Evolutionary conservation across 2,329 filamentous ascomycete species (phyloP).

Genomic region (Ophiostoma piceae): DNA sequence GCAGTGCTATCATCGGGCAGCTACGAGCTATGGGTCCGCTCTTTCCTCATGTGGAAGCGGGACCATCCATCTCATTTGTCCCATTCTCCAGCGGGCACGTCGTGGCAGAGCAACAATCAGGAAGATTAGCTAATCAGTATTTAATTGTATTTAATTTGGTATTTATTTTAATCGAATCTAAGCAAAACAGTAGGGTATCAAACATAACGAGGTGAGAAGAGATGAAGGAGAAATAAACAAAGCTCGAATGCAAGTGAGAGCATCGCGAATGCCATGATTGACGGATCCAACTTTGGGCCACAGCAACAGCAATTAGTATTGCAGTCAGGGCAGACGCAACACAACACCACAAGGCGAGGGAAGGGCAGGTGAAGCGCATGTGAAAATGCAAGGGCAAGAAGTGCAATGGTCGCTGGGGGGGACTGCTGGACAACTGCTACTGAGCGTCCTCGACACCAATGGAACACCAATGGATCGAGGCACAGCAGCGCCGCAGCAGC

Average conservation of each 20-base stretch:
- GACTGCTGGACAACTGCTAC: background rate
- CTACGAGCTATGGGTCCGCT: background rate
- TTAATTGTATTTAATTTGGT: background rate
- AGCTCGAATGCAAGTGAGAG: background rate
- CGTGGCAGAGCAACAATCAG: background rate
- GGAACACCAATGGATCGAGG: background rate
- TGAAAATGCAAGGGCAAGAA: background rate
- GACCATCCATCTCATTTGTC: background rate
- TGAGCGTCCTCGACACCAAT: conserved; percentile 9
- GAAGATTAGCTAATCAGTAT: background rate
- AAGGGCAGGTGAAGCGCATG: background rate
- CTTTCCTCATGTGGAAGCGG: conserved; percentile 13
- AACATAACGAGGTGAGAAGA: background rate
- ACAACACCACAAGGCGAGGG: background rate
- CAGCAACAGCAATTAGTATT: background rate
- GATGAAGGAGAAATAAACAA: background rate
- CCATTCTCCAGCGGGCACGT: background rate
- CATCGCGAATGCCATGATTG: background rate
- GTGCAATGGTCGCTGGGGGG: background rate
- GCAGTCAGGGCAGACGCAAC: background rate
- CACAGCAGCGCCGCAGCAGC: conserved; percentile 1
- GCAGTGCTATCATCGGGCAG: conserved; percentile 10
- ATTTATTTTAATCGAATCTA: background rate
- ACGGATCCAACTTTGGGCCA: background rate
- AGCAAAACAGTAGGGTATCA: background rate